Evolutionary conservation across 116 monocot genomes (phyloP), one percentile per base, ranked within the genome.

Genomic region (Papilionanthe hybrid): DNA sequence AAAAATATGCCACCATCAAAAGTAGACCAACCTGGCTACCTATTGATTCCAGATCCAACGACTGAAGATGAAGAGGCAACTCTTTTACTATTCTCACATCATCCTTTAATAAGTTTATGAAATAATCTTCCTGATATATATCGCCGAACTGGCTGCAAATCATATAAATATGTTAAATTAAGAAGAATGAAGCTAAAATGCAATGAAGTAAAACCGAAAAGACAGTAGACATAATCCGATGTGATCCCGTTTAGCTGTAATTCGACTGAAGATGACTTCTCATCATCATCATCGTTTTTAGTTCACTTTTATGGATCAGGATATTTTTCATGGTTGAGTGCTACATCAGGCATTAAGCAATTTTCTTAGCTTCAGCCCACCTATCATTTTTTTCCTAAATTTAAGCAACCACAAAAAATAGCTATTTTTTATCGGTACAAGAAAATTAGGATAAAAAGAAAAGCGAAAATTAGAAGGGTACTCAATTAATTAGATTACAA

Each of bases 61-160:
- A 81, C 57, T 84, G 88, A 60, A 96, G 91, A 72, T 90, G 85
- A 73, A 78, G 29, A 32, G 96, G 96, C 75, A 93, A 81, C 72
- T 90, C 93, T 79, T 86, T 91, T 45, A 93, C 86, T 55, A 96
- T 93, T 42, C 85, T 66, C 71, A 96, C 82, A 87, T 96, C 96
- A 75, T 89, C 73, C 77, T 85, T 91, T 82, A 96, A 85, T 84
- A 83, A 85, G 67, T 90, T 84, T 48, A 96, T 78, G 78, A 96
- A 96, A 85, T 91, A 90, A 1, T 96, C 87, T 82, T 91, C 93
- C 80, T 93, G 93, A 86, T 91, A 96, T 25, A 96, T 91, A 82
- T 96, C 91, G 71, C 93, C 90, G 79, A 96, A 93, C 79, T 96
- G 96, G 82, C 96, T 96, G 91, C 86, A 86, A 77, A 83, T 37